A percentile compares a stretch with the other conserved stretches of the same genome.
Evolutionary conservation across 2,329 filamentous ascomycete genomes (phyloP).

Genomic region (Botryotinia convoluta): DNA sequence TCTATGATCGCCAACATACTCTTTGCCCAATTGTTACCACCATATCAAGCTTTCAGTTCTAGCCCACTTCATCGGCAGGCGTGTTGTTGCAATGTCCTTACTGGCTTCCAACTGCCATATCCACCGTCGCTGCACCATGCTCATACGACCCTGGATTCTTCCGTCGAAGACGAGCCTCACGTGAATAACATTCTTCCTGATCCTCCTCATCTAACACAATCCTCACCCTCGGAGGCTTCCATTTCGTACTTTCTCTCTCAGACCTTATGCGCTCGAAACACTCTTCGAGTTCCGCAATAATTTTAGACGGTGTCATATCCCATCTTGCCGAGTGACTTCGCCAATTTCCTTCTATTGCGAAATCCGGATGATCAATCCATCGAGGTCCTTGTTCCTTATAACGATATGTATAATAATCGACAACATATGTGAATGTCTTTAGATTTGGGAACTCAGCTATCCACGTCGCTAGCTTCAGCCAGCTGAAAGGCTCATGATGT

Average conservation of each 20-base stretch:
- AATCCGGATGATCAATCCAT: constrained; percentile 3
- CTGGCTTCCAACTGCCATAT: not conserved
- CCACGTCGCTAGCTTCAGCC: not conserved
- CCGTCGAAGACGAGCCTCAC: not conserved
- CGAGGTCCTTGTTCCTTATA: not conserved
- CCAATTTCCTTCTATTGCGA: not conserved
- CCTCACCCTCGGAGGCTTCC: not conserved
- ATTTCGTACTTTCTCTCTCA: not conserved
- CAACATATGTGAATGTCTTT: not conserved
- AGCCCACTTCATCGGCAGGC: too few species aligned
- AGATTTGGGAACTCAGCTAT: not conserved
- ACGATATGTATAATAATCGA: constrained; percentile 6
- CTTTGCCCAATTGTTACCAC: not conserved
- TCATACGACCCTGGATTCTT: not conserved
- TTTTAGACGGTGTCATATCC: not conserved
- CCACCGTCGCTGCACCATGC: not conserved
- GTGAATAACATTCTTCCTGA: not conserved
- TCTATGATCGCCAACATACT: not conserved
- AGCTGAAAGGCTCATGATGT: not conserved
- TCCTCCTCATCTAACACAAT: constrained; percentile 1
- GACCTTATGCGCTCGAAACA: not conserved
- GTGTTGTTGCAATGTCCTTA: not conserved
- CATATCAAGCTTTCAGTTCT: not conserved
- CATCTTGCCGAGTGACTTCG: not conserved
- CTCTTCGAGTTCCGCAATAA: not conserved